Conservation (phyloP, 345 rosid genomes). For the Bruguiera parviflora region DNA sequence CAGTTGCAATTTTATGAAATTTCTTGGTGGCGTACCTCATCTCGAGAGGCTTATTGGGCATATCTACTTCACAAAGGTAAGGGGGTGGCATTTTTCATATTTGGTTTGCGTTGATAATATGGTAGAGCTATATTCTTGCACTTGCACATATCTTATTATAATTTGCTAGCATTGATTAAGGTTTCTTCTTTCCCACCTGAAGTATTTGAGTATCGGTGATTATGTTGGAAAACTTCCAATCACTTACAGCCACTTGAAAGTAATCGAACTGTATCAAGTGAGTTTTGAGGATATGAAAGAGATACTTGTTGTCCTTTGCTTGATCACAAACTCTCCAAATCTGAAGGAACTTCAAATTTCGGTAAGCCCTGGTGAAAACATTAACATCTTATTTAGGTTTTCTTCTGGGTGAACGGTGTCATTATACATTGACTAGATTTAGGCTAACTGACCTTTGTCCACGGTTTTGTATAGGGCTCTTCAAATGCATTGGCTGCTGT, state of each 20-base stretch:
- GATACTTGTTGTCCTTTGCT: conserved; percentile 70
- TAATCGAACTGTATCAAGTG: conserved; percentile 73
- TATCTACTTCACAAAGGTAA: conserved; percentile 89
- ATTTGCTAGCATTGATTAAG: neutral
- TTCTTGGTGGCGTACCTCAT: conserved; percentile 75
- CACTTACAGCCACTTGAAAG: conserved; percentile 55
- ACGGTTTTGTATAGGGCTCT: conserved; percentile 46
- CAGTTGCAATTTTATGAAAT: conserved; percentile 65
- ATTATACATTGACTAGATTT: neutral
- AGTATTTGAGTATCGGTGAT: conserved; percentile 92
- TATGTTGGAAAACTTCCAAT: conserved; percentile 55
- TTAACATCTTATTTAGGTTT: conserved; percentile 8
- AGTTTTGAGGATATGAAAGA: conserved; percentile 86
- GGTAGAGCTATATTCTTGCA: neutral
- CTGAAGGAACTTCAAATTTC: conserved; percentile 71
- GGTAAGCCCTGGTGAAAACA: conserved; percentile 38
- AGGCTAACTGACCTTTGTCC: conserved; percentile 1
- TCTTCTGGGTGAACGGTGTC: neutral
- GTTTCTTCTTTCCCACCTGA: conserved; percentile 1
- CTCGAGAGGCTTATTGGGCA: conserved; percentile 77
- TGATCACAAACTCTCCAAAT: conserved; percentile 81
- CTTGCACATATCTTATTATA: neutral
- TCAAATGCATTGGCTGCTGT: conserved; percentile 44
- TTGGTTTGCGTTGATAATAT: too few relatives aligned
- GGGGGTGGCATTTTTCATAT: too few relatives aligned